Percentiles rank a stretch among this genome's conserved stretches.
Evolutionary conservation across 768 basidiomycete genomes (phyloP).

Genomic region (Dioszegia hungarica): DNA sequence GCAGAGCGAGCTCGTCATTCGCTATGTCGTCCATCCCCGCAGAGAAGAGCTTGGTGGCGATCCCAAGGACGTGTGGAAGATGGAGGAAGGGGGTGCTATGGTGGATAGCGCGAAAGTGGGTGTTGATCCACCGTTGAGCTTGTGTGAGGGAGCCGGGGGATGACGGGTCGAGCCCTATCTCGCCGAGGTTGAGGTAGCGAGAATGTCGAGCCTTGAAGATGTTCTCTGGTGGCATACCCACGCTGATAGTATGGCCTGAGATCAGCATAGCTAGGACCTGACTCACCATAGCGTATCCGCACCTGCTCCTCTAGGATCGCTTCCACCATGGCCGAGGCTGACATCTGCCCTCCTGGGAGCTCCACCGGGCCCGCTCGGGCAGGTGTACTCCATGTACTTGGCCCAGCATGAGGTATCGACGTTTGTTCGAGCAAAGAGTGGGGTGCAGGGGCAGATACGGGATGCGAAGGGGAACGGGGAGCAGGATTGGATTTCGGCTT

Average conservation of each 20-base stretch:
- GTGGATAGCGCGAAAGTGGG: constrained; percentile 20
- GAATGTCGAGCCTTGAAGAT: constrained; percentile 7
- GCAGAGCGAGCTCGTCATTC: constrained; percentile 13
- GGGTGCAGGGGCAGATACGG: background rate
- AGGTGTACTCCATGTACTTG: background rate
- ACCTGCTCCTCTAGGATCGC: constrained; percentile 1
- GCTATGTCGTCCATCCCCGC: background rate
- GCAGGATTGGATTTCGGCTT: too few relatives aligned
- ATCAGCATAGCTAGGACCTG: background rate
- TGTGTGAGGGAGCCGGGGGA: background rate
- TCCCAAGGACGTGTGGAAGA: constrained; percentile 7
- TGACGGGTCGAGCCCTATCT: constrained; percentile 9
- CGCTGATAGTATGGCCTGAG: constrained; percentile 2
- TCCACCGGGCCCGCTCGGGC: background rate
- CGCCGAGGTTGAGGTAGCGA: constrained; percentile 7
- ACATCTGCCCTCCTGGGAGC: background rate
- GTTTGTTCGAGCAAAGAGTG: too few relatives aligned
- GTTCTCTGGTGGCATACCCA: constrained; percentile 10
- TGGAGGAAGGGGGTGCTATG: constrained; percentile 23
- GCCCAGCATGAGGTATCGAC: background rate
- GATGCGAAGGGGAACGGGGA: background rate
- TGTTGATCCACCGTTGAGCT: constrained; percentile 16
- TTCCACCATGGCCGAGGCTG: constrained; percentile 4
- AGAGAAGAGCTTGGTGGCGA: constrained; percentile 1
- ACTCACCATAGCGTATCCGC: constrained; percentile 4